Conservation (phyloP, 2,329 filamentous ascomycete genomes). For the Fusarium keratoplasticum region DNA sequence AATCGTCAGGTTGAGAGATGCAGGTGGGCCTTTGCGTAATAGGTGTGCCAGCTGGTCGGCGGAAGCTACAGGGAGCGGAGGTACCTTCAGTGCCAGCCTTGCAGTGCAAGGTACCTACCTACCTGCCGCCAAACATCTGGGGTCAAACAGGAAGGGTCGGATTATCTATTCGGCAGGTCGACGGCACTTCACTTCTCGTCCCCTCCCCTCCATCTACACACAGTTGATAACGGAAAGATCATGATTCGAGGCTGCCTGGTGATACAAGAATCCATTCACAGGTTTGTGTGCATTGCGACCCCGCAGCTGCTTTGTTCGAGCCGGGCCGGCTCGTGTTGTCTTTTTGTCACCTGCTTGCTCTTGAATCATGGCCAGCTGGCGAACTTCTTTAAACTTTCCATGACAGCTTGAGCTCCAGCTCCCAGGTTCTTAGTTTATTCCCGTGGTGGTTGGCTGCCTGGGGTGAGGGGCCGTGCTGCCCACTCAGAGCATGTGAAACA, state of each 20-base stretch:
- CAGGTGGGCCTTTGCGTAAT: conserved; percentile 57
- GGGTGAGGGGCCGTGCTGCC: conserved; percentile 12
- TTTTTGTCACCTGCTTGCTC: neutral
- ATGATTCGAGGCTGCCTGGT: conserved; percentile 2
- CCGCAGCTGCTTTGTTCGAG: neutral
- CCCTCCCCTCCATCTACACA: neutral
- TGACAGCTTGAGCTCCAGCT: neutral
- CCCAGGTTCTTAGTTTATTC: conserved; percentile 28
- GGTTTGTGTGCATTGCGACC: neutral
- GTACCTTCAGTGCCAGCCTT: conserved; percentile 39
- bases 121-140: conserved; percentile 16
- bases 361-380: conserved; percentile 4
- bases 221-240: neutral
- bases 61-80: conserved; percentile 38
- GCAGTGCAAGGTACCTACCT: conserved; percentile 33
- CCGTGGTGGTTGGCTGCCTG: neutral
- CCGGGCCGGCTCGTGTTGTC: neutral
- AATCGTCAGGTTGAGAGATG: conserved; percentile 52
- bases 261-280: neutral
- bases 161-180: conserved; percentile 43
- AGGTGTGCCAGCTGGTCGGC: conserved; percentile 39
- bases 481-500: conserved; percentile 8
- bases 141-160: conserved; percentile 28
- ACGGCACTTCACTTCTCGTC: conserved; percentile 18
- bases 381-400: neutral